phyloP scores from a whole-genome alignment of 2,329 filamentous ascomycete species.

The Cladophialophora chaetospira region DNA sequence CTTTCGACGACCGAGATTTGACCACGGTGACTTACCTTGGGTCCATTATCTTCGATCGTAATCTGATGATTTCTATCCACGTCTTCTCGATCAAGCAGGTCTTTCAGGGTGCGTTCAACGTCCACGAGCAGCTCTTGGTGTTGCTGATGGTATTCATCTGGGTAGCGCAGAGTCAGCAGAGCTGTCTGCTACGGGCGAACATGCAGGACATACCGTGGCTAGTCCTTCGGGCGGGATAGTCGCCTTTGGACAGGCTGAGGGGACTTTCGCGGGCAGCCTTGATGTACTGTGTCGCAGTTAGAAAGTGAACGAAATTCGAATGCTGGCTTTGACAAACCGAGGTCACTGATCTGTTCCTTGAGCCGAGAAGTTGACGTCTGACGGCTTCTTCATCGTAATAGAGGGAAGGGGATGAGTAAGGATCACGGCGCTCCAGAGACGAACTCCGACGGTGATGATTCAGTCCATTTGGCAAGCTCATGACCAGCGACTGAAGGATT shows the following conservation, averaged over 20 bases:
- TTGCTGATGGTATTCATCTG: constrained; percentile 71
- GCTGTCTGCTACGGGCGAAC: constrained; percentile 26
- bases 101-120: constrained; percentile 79
- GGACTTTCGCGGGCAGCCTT: constrained; percentile 24
- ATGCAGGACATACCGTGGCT: constrained; percentile 45
- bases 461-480: constrained; percentile 45
- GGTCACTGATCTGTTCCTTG: constrained; percentile 57
- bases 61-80: constrained; percentile 95
- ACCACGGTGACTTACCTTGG: constrained; percentile 65
- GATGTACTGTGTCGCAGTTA: constrained; percentile 25
- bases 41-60: constrained; percentile 92
- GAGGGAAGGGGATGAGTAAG: constrained; percentile 59
- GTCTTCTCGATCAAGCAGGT: constrained; percentile 81
- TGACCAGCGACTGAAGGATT: constrained; percentile 27
- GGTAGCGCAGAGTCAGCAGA: constrained; percentile 6
- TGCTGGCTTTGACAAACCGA: constrained; percentile 46
- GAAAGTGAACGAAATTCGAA: background rate
- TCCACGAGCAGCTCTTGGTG: constrained; percentile 82
- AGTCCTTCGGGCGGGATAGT: constrained; percentile 39
- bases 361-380: constrained; percentile 47
- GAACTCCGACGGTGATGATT: constrained; percentile 43
- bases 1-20: background rate
- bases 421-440: constrained; percentile 49
- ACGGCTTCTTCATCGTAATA: constrained; percentile 61
- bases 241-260: constrained; percentile 18